Evolutionary conservation across 2,329 filamentous ascomycete genomes (phyloP).

Genomic region (Penicillium vulpinum): DNA sequence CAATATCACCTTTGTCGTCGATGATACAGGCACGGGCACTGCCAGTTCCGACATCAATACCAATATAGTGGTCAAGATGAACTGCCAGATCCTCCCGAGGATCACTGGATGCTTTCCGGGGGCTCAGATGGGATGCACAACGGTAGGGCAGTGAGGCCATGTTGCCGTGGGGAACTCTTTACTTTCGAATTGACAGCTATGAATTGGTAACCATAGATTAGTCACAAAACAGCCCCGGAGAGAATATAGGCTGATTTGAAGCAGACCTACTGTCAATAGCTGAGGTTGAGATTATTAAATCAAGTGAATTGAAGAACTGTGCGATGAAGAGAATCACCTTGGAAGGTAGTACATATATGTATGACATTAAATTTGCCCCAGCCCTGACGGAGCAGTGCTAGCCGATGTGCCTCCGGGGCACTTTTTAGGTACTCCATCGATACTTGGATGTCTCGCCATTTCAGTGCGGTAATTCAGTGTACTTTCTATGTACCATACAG

Average conservation of each 20-base stretch:
- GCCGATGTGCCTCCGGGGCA: conserved; percentile 7
- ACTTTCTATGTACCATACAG: neutral
- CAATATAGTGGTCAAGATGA: conserved; percentile 67
- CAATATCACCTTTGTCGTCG: conserved; percentile 85
- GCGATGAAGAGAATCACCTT: neutral
- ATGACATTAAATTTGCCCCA: conserved; percentile 1
- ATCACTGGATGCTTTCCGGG: conserved; percentile 43
- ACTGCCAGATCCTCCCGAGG: conserved; percentile 59
- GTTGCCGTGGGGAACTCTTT: neutral
- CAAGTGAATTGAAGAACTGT: too few relatives aligned
- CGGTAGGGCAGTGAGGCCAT: conserved; percentile 39
- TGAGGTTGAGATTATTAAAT: neutral
- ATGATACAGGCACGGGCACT: conserved; percentile 96
- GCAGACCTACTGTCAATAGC: neutral
- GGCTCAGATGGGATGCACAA: conserved; percentile 34
- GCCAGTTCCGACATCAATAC: conserved; percentile 94
- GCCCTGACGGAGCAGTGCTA: conserved; percentile 4
- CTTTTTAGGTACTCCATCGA: neutral
- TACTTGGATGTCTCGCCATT: neutral
- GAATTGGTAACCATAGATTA: neutral
- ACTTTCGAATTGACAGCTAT: neutral
- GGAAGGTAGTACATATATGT: conserved; percentile 4
- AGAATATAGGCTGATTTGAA: neutral
- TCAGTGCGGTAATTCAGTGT: neutral
- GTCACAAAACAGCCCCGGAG: neutral